Evolutionary conservation across 495 filamentous ascomycete species (phyloP).

Genomic region (Penicillium cosmopolitanum): DNA sequence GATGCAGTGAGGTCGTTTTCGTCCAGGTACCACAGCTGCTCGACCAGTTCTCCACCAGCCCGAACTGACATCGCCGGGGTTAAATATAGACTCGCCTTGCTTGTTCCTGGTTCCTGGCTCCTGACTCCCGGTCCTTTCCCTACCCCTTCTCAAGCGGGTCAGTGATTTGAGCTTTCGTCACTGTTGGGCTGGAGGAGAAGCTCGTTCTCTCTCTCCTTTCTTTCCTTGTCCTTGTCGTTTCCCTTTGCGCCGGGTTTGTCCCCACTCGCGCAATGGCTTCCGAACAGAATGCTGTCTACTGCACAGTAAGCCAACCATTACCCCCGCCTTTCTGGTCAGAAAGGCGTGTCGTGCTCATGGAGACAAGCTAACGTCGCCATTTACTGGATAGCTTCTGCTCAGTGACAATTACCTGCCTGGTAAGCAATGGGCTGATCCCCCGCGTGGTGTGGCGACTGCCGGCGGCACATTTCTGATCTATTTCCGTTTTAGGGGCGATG

Average conservation of each 20-base stretch:
- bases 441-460: background rate
- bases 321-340: constrained; percentile 3
- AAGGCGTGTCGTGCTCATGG: background rate
- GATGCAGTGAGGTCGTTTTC: constrained; percentile 28
- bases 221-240: constrained; percentile 13
- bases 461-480: constrained; percentile 9
- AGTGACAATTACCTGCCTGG: constrained; percentile 91
- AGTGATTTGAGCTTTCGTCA: too few species aligned
- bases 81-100: constrained; percentile 1
- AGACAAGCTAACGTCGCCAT: background rate
- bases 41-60: constrained; percentile 20
- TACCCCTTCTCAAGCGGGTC: too few species aligned
- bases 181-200: too few species aligned
- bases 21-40: constrained; percentile 31
- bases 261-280: constrained; percentile 33
- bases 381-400: constrained; percentile 70
- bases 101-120: constrained; percentile 3
- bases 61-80: constrained; percentile 18
- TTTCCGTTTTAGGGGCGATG: constrained; percentile 67
- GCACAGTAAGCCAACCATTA: constrained; percentile 50
- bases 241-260: background rate
- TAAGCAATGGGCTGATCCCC: constrained; percentile 36
- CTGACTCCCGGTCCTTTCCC: background rate
- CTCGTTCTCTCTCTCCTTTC: background rate
- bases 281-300: constrained; percentile 53